Evolutionary conservation across 1,284 basidiomycete genomes (phyloP), one percentile per base, ranked within the genome.

Genomic region (Tilletia walkeri): DNA sequence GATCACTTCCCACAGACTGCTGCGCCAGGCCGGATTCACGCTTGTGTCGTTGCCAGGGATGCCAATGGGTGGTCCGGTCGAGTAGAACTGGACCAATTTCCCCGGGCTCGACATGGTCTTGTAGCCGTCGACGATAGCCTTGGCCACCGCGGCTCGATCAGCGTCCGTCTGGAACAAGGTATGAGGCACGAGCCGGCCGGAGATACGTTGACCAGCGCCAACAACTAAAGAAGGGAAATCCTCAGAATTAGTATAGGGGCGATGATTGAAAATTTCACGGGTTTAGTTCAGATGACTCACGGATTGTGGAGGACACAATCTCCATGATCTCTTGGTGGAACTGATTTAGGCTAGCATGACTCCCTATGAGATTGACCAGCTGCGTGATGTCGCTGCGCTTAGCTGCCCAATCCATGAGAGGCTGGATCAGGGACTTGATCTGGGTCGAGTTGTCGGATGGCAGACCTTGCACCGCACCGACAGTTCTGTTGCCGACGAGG

Each of bases 1-100:
- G 5, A 72, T 70, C 34, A 72, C 66, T 41, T 72, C 66, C 70
- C 70, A 72, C 14, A 71, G 34, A 20, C 24, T 48, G 54, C 47
- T 38, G 24, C 70, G 41, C 71, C 71, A 72, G 6, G 71, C 71
- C 2, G 71, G 39, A 50, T 72, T 72, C n/a, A 72, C 65, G 24
- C 65, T 66, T 1, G 70, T 72, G 30, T 65, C 56, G 3, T 24
- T 20, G 36, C 71, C 71, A 14, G 12, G 50, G 41, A 63, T 69
- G 6, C 71, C 48, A 1, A 61, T 69, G 9, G 71, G 71, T 9
- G 71, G 70, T 18, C 69, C 69, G 4, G 71, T 72, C 5, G 68
- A 34, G 49, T 70, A 72, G 34, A 72, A 67, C 39, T 70, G 69
- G 5, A 72, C 41, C 53, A 69, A 24, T 36, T 68, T 61, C 38